Conservation (phyloP, 192 early-diverging fungal genomes). For the Backusella tuberculispora region DNA sequence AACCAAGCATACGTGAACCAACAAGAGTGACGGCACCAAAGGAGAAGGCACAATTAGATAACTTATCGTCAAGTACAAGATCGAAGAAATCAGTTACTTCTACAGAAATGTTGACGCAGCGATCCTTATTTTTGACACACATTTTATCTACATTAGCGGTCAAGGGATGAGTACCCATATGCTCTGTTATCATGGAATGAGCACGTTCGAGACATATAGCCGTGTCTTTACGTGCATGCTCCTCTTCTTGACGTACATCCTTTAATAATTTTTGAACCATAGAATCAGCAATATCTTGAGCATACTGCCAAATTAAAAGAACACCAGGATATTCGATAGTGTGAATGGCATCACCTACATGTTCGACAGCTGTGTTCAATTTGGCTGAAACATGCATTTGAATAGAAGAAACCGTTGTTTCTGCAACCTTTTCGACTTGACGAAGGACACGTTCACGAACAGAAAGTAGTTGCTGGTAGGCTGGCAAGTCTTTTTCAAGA, state of each 20-base stretch:
- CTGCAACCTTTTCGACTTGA: constrained; percentile 62
- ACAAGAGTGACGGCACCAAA: constrained; percentile 41
- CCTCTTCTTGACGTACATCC: constrained; percentile 65
- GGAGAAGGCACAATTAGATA: constrained; percentile 31
- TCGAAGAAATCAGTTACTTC: constrained; percentile 47
- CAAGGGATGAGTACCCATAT: constrained; percentile 35
- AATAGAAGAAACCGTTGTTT: constrained; percentile 61
- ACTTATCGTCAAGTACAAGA: constrained; percentile 41
- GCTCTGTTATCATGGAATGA: constrained; percentile 41
- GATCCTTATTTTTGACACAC: constrained; percentile 26
- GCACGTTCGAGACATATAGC: constrained; percentile 45
- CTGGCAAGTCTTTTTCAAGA: constrained; percentile 68
- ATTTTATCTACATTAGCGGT: constrained; percentile 32
- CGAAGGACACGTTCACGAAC: constrained; percentile 74
- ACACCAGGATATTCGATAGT: constrained; percentile 82
- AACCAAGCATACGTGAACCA: constrained; percentile 39
- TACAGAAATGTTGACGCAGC: constrained; percentile 30
- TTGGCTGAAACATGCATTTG: constrained; percentile 46
- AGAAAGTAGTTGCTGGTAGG: constrained; percentile 74
- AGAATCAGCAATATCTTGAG: constrained; percentile 73
- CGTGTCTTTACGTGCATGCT: constrained; percentile 53
- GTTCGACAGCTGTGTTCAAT: constrained; percentile 58
- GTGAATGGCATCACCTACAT: constrained; percentile 68
- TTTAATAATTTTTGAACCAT: constrained; percentile 67
- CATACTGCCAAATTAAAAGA: constrained; percentile 86